Evolutionary conservation across 805 yeast genomes (phyloP), one percentile per base, ranked within the genome.

Genomic region (Nakazawaea ambrosiae): DNA sequence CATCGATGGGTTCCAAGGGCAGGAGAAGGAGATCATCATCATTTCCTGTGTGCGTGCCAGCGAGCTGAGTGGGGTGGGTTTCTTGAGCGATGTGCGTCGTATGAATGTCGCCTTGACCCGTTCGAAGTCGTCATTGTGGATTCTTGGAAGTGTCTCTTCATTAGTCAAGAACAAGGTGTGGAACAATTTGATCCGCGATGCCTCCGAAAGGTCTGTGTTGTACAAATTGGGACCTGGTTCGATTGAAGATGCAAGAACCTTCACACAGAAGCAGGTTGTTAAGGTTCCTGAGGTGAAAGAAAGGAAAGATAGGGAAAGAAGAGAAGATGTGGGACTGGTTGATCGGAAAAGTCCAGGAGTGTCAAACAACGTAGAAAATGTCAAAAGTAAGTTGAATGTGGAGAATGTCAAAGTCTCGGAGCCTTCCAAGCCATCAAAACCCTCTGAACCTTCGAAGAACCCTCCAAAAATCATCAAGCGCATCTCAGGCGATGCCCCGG

Each of bases 1-100:
- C 0, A 88, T 92, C 43, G 99, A 92, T 68, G 98, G 97, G 1
- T 92, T 89, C 55, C 99, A 88, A 63, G 97, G 96, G 45, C 97
- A 92, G 58, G 99, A 92, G 54, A 92, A 90, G 57, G 97, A 90
- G 45, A 76, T 92, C 33, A 86, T 92, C 44, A 74, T 92, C 34
- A 81, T 92, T 68, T 88, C 97, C 0, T 90, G 97, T 74, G 99
- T 92, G 4, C 74, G 98, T 50, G 96, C 97, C 1, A 66, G 70
- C 43, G 81, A 78, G 33, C 65, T 72, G 11, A 73, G 69, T 7
- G 70, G 78, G 33, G 86, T 90, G 42, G 98, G 97, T 14, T 92
- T 92, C 60, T 69, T 92, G 55, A 80, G 82, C 33, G 99, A 92
- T 60, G 71, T 80, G 27, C 73, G 98, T 45, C 84, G 98, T 65